Evolutionary conservation across 1,139 yeast species (phyloP).

Genomic region (Pneumocystis murina): DNA sequence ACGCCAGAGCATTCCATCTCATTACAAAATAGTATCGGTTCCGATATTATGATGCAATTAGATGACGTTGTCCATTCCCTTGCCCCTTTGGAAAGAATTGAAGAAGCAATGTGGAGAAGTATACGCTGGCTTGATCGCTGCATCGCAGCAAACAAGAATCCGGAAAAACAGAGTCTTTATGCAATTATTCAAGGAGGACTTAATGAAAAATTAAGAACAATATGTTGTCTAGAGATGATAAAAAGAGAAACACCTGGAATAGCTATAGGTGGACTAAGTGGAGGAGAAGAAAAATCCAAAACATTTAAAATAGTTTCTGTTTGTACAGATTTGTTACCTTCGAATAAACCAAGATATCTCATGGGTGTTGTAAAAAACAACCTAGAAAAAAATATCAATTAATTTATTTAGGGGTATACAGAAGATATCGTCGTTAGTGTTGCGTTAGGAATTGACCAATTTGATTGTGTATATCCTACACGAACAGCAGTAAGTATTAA

Average conservation of each 20-base stretch:
- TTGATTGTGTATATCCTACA: slow-evolving; percentile 35
- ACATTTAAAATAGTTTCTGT: slow-evolving; percentile 27
- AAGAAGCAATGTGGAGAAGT: slow-evolving; percentile 30
- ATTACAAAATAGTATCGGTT: slow-evolving; percentile 31
- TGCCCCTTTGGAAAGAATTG: slow-evolving; percentile 31
- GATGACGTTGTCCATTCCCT: slow-evolving; percentile 33
- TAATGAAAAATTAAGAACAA: slow-evolving; percentile 26
- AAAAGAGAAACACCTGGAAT: slow-evolving; percentile 33
- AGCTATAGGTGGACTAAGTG: slow-evolving; percentile 34
- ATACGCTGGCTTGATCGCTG: slow-evolving; percentile 34
- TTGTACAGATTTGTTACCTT: slow-evolving; percentile 30
- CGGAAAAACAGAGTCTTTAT: slow-evolving; percentile 30
- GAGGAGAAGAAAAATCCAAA: slow-evolving; percentile 31
- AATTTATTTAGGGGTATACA: slow-evolving; percentile 26
- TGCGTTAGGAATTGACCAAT: slow-evolving; percentile 33
- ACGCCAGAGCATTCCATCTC: slow-evolving; percentile 34
- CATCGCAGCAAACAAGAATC: slow-evolving; percentile 30
- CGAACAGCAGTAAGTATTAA: slow-evolving; percentile 25
- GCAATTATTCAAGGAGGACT: slow-evolving; percentile 35
- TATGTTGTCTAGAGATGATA: slow-evolving; percentile 31
- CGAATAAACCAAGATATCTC: slow-evolving; percentile 31
- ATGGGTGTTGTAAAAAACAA: slow-evolving; percentile 27
- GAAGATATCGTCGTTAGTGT: slow-evolving; percentile 33
- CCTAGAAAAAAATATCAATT: background rate
- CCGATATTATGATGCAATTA: slow-evolving; percentile 34